Percentiles rank a stretch among this genome's conserved stretches.
phyloP scores from a whole-genome alignment of 306 rosid species.

The Vigna nakashimae region DNA sequence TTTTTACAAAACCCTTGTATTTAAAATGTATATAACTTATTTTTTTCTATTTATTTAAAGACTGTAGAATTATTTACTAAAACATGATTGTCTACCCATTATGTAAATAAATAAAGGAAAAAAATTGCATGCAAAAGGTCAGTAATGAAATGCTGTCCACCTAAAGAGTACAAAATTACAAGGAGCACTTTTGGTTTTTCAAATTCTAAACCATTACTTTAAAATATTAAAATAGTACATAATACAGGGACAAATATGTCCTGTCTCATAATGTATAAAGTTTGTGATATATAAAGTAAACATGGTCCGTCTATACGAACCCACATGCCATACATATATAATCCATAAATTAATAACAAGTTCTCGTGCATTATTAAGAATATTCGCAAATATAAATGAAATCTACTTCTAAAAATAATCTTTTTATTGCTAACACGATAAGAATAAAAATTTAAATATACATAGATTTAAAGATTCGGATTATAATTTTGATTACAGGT shows the following conservation, averaged over 20 bases:
- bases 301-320: background rate
- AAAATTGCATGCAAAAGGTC: background rate
- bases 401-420: background rate
- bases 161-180: background rate
- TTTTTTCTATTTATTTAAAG: too few relatives aligned
- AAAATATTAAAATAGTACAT: background rate
- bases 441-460: background rate
- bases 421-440: background rate
- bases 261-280: background rate
- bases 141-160: background rate
- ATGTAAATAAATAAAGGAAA: constrained; percentile 1
- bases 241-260: background rate
- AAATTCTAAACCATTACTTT: background rate
- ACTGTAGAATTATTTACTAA: too few relatives aligned
- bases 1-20: too few relatives aligned
- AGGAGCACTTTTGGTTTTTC: background rate
- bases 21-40: too few relatives aligned
- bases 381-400: background rate
- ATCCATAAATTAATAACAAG: background rate
- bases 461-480: background rate
- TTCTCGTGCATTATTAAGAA: background rate
- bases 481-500: background rate
- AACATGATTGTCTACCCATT: background rate
- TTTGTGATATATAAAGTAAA: background rate
- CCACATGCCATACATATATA: background rate